Conservation (phyloP, 1,284 basidiomycete species). For the Ceratobasidium sp. region DNA sequence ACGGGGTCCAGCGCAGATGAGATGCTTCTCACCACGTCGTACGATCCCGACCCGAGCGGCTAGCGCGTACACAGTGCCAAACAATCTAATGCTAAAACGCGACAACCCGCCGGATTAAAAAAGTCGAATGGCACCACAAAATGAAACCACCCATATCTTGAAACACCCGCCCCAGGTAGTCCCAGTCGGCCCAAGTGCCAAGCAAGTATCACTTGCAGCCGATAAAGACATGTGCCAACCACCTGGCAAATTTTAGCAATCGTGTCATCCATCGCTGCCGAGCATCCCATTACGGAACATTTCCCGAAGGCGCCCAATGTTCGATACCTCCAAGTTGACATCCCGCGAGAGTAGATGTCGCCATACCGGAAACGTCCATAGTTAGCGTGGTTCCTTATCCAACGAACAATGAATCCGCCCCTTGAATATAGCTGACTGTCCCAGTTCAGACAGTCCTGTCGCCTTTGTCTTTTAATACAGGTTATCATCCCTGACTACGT, state of each 20-base stretch:
- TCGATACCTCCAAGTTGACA: background rate
- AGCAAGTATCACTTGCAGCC: conserved; percentile 5
- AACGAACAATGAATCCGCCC: background rate
- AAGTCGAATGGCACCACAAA: conserved; percentile 13
- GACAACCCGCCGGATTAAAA: conserved; percentile 20
- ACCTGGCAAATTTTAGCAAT: background rate
- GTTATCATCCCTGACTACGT: conserved; percentile 1
- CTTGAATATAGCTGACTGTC: background rate
- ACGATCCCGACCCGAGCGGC: conserved; percentile 10
- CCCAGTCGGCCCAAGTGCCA: conserved; percentile 7
- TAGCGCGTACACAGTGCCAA: conserved; percentile 7
- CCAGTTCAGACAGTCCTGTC: background rate
- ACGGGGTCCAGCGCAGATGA: conserved; percentile 21
- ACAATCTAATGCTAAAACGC: conserved; percentile 19
- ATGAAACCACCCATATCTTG: background rate
- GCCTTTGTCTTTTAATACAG: no score
- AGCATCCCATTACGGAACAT: conserved; percentile 4
- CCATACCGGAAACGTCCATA: background rate
- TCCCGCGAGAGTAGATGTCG: background rate
- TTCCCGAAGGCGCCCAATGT: background rate
- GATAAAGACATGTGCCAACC: conserved; percentile 9
- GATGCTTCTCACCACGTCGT: conserved; percentile 4
- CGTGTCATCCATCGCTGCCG: background rate
- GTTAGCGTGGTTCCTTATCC: background rate
- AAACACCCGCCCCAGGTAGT: conserved; percentile 19